Percentiles rank a stretch among this genome's conserved stretches.
Conservation (phyloP, 2,329 filamentous ascomycete species). For the Gyromitra esculenta region DNA sequence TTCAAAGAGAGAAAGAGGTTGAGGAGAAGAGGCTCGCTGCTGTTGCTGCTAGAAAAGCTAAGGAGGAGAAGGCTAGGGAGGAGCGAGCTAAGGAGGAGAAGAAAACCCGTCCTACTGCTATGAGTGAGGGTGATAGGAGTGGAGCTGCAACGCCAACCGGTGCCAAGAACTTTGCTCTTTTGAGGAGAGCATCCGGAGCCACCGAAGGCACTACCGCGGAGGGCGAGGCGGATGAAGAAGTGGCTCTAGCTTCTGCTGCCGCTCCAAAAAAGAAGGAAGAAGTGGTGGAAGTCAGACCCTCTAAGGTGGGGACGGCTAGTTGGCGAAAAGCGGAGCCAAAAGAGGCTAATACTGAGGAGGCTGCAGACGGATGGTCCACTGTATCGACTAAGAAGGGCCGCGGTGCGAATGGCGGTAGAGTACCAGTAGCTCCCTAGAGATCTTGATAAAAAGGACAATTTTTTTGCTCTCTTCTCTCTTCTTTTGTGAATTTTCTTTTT, state of each 20-base stretch:
- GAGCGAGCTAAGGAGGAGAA: conserved; percentile 68
- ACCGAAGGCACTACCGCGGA: conserved; percentile 36
- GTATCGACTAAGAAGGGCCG: conserved; percentile 41
- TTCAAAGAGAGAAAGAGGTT: conserved; percentile 85
- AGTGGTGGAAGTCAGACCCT: conserved; percentile 25
- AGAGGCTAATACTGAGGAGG: conserved; percentile 30
- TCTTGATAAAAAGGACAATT: conserved; percentile 29
- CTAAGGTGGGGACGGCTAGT: conserved; percentile 25
- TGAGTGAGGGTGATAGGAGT: conserved; percentile 52
- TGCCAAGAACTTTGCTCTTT: conserved; percentile 46
- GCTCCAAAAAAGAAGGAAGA: conserved; percentile 32
- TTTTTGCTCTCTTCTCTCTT: conserved; percentile 47
- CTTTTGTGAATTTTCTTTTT: conserved; percentile 49
- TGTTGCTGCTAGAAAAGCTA: conserved; percentile 83
- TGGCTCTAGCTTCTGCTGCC: background rate
- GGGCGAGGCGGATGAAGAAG: conserved; percentile 41
- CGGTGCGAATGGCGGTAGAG: conserved; percentile 22
- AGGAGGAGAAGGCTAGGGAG: conserved; percentile 64
- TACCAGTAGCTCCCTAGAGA: conserved; percentile 29
- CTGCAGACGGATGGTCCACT: conserved; percentile 41
- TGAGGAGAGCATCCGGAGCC: conserved; percentile 48
- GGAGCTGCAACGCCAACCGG: conserved; percentile 50
- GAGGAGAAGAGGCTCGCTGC: conserved; percentile 85
- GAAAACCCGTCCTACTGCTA: conserved; percentile 43
- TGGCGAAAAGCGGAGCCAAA: conserved; percentile 51